phyloP scores from a whole-genome alignment of 2,329 filamentous ascomycete genomes.

The Aspergillus sergii region DNA sequence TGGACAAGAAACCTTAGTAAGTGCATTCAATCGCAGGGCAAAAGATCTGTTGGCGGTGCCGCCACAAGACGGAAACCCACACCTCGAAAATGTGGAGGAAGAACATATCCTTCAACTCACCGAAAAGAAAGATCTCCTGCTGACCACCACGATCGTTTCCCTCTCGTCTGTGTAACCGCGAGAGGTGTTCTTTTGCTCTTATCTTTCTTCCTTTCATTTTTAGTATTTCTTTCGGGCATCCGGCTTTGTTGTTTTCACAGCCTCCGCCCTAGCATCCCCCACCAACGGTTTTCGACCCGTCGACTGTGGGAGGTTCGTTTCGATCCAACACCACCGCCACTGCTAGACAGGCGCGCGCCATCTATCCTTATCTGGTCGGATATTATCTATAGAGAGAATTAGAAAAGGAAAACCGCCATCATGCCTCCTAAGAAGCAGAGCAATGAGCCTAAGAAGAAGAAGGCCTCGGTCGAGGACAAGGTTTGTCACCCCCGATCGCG shows the following conservation, averaged over 20 bases:
- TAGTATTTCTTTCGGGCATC: neutral
- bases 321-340: slow-evolving; percentile 1
- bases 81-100: slow-evolving; percentile 38
- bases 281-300: slow-evolving; percentile 6
- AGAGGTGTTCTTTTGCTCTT: neutral
- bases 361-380: slow-evolving; percentile 12
- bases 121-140: slow-evolving; percentile 1
- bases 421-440: slow-evolving; percentile 53
- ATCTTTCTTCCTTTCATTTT: neutral
- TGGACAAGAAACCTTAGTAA: neutral
- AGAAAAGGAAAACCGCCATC: slow-evolving; percentile 29
- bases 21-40: neutral
- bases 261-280: neutral
- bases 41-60: slow-evolving; percentile 5
- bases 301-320: slow-evolving; percentile 8
- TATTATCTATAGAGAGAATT: slow-evolving; percentile 15
- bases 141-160: neutral
- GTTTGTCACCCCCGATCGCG: slow-evolving; percentile 32
- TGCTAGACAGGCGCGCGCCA: neutral
- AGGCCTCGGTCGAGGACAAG: slow-evolving; percentile 75
- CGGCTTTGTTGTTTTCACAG: neutral
- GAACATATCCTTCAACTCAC: slow-evolving; percentile 16
- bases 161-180: neutral
- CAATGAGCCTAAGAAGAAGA: slow-evolving; percentile 52
- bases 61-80: slow-evolving; percentile 19